These are phyloP conservation scores for Sporothrix euskadiensis DNA, from an alignment of 2,329 filamentous ascomycete species.

Conservation along the genomic window DNA sequence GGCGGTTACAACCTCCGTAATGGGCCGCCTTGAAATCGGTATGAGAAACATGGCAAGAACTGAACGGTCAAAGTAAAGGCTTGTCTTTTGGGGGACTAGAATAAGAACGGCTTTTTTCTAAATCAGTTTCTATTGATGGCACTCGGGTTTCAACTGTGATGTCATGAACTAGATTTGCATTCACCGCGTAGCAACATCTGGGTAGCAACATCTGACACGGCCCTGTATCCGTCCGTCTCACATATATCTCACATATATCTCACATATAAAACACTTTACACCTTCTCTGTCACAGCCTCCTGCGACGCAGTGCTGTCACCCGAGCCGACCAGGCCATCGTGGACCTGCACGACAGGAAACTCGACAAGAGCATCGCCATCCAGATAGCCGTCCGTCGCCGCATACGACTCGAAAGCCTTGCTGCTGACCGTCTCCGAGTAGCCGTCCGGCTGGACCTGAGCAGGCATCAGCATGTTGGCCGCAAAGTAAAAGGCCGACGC, in stretches of 20 bases:
- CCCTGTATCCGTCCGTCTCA: neutral
- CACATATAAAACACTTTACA: neutral
- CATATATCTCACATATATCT: neutral
- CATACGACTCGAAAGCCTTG: constrained; percentile 20
- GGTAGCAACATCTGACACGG: neutral
- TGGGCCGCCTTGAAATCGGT: neutral
- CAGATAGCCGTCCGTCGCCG: constrained; percentile 18
- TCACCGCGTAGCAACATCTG: neutral
- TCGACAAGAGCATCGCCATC: constrained; percentile 23
- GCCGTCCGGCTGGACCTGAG: constrained; percentile 29
- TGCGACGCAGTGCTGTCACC: constrained; percentile 12
- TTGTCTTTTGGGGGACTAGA: too few species aligned
- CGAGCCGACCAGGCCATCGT: constrained; percentile 2
- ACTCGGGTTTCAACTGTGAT: neutral
- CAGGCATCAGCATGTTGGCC: constrained; percentile 42
- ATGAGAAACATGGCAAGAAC: too few species aligned
- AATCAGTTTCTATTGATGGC: neutral
- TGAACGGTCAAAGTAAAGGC: too few species aligned
- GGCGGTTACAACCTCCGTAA: neutral
- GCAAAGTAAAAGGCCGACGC: constrained; percentile 40
- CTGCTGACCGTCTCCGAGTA: constrained; percentile 8
- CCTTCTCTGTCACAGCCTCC: neutral
- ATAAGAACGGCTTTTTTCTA: too few species aligned
- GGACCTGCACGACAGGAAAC: neutral
- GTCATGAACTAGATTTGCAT: neutral